Conservation (phyloP, 805 yeast genomes). For the Ogataea degrootiae region DNA sequence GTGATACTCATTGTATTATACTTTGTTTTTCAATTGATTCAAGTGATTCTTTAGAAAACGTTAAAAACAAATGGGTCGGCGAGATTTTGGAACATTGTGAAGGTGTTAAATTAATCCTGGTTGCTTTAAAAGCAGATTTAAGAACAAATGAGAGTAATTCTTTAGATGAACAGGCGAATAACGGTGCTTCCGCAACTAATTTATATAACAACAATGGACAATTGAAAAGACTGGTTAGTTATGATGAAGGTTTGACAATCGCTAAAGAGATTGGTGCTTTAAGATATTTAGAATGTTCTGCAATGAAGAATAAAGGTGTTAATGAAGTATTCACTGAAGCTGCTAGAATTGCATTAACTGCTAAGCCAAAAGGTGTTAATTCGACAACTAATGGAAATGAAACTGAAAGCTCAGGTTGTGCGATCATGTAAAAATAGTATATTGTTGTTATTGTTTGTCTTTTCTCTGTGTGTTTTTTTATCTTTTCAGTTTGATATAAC, state of each 20-base stretch:
- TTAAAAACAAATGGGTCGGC: constrained; percentile 93
- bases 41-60: constrained; percentile 89
- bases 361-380: constrained; percentile 73
- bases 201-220: constrained; percentile 23
- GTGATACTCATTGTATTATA: constrained; percentile 96
- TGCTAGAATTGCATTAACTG: constrained; percentile 91
- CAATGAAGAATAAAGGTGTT: constrained; percentile 95
- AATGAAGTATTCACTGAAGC: constrained; percentile 99
- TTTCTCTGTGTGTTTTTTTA: background rate
- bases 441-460: background rate
- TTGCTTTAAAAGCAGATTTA: constrained; percentile 91
- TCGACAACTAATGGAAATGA: constrained; percentile 36
- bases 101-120: constrained; percentile 89
- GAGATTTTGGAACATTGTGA: constrained; percentile 97
- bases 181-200: constrained; percentile 17
- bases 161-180: constrained; percentile 22
- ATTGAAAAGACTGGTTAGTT: constrained; percentile 58
- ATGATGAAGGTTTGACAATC: constrained; percentile 89
- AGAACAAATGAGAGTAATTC: constrained; percentile 52
- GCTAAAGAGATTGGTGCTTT: constrained; percentile 93
- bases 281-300: constrained; percentile 93
- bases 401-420: constrained; percentile 18
- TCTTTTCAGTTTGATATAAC: too few relatives aligned
- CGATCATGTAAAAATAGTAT: constrained; percentile 18
- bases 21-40: constrained; percentile 94